Percentiles rank a stretch among this genome's conserved stretches.
Conservation (phyloP, 2,329 filamentous ascomycete genomes). For the Xylariaceae sp. region DNA sequence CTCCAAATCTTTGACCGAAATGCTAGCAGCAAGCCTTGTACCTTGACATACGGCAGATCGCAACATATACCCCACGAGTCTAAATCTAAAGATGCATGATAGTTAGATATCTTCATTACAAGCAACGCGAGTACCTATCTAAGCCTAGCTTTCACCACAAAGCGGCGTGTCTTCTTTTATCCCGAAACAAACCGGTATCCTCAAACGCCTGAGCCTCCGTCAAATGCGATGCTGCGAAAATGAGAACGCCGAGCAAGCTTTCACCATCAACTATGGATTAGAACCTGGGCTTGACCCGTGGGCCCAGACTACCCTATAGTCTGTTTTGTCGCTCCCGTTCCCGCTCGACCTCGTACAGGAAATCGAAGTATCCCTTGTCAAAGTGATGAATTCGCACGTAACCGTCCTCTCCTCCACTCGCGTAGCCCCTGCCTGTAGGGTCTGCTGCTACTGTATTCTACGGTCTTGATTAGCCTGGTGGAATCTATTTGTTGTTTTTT, state of each 20-base stretch:
- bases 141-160: conserved; percentile 20
- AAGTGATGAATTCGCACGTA: conserved; percentile 99
- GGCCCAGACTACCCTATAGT: conserved; percentile 33
- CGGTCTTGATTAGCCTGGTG: conserved; percentile 12
- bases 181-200: conserved; percentile 33
- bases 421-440: conserved; percentile 90
- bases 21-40: no score
- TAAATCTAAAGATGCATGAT: conserved; percentile 1
- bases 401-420: conserved; percentile 95
- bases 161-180: conserved; percentile 26
- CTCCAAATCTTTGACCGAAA: no score
- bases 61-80: not conserved
- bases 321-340: conserved; percentile 75
- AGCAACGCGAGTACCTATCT: conserved; percentile 27
- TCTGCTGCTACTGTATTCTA: conserved; percentile 92
- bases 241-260: conserved; percentile 34
- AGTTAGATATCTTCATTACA: conserved; percentile 37
- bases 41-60: not conserved
- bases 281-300: conserved; percentile 9
- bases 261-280: conserved; percentile 26
- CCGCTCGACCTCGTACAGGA: conserved; percentile 97
- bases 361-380: conserved; percentile 98
- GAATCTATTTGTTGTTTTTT: not conserved
- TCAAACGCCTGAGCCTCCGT: conserved; percentile 40
- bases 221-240: conserved; percentile 40